Base-by-base conservation (phyloP, 1,139 yeast species). In the Hansenula anomala region DNA sequence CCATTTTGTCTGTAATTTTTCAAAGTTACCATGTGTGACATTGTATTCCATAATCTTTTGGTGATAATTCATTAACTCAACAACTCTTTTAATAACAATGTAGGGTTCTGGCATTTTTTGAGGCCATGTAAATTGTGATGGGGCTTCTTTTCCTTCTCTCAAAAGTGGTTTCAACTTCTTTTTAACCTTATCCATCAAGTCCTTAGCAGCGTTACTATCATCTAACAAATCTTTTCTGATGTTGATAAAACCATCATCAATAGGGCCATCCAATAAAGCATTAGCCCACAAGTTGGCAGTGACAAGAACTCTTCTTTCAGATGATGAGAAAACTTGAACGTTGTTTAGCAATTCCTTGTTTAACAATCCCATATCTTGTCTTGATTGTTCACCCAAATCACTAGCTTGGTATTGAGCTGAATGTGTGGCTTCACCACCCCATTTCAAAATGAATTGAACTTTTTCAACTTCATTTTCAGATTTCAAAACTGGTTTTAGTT, bases 341-440 rank as follows among this genome's bases (percentile, higher is more conserved):
- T 92, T 87, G 33, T 84, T 78, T 51, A 94, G 69, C 9, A 95
- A 89, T 36, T 82, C 85, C 49, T 86, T 79, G 61, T 94, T 94
- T 55, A 94, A 71, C 43, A 94, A 71, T 57, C 87, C 80, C 54
- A 90, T 75, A 57, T 94, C 96, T 60, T 92, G 96, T 54, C 98
- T 79, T 66, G 85, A 75, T 62, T 90, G 96, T 54, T 92, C 97
- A 39, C 98, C 99, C 18, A 92, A 77, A 63, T 94, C 99, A 24
- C 82, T 74, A 1, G 97, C 95, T 65, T 94, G 99, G 59, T 88
- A 86, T 44, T 83, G 76, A 1, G 98, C 97, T 10, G 97, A 89
- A 60, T 94, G 99, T 2, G 99, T 94, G 10, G 98, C 97, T 61
- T 94, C 99, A 48, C 99, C 99, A 52, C 98, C 98, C 98, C 98